Evolutionary conservation across 371 early-diverging fungal genomes (phyloP), one percentile per base, ranked within the genome.

Genomic region (Syncephalastrum contaminatum): DNA sequence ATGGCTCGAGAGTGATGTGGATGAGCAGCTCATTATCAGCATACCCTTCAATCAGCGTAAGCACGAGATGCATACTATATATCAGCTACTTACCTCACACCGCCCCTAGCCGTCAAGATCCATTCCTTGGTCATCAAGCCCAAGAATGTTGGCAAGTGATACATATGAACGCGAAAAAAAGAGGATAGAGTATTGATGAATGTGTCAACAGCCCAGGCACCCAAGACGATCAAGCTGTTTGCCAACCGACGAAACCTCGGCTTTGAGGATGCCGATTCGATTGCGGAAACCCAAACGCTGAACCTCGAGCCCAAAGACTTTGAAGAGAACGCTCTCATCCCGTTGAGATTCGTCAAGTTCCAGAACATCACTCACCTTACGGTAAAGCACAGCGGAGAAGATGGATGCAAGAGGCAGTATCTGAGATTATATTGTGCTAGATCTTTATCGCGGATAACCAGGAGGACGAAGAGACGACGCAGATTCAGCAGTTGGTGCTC

Each of bases 331-430:
- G 78, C 75, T 6, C 65, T 86, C n/a, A 80, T 83, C 12, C 80
- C 83, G 13, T 81, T 96, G 69, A 87, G 90, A 54, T 97, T 91
- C 73, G 97, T 97, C 58, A 90, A 92, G 63, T 97, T 93, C 79
- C 97, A 97, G 75, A 88, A 82, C 58, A 86, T 97, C 27, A 86
- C 68, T 51, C 83, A 73, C 47, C 54, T 92, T 50, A 76, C 83
- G 63, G 82, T 85, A 74, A 46, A 18, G 24, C n/a, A 25, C 3
- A 16, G n/a, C 4, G 19, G 43, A 49, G 15, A 12, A 49, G 25
- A 19, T n/a, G 30, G 22, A 39, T 27, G 8, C 21, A 24, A 19
- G 25, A 25, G 25, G 25, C 0, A 25, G 7, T 25, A 3, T 25
- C 25, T 25, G 7, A 25, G 25, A 25, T 25, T 16, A 6, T 43